Conservation (phyloP, 768 basidiomycete genomes). For the Chiua virens region DNA sequence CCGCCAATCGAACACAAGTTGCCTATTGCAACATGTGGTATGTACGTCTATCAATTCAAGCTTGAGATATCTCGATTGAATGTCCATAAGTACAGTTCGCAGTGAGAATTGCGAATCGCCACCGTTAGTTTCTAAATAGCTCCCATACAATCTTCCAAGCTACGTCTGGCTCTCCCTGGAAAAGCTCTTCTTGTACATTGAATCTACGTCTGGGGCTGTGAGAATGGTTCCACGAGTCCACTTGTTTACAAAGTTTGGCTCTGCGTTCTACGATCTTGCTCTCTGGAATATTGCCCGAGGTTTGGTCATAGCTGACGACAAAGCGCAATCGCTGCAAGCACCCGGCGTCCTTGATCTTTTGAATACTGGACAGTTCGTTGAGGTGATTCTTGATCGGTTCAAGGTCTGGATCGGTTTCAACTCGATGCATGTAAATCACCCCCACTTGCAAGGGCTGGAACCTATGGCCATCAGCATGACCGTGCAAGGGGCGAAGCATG, state of each 20-base stretch:
- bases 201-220: neutral
- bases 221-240: neutral
- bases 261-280: neutral
- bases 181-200: slow-evolving; percentile 4
- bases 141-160: slow-evolving; percentile 10
- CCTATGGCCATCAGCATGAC: neutral
- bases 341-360: neutral
- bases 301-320: slow-evolving; percentile 12
- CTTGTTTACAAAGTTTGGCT: neutral
- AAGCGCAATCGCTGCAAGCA: slow-evolving; percentile 1
- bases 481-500: neutral
- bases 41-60: too few relatives aligned
- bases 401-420: slow-evolving; percentile 13
- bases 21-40: too few relatives aligned
- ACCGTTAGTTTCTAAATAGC: too few relatives aligned
- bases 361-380: neutral
- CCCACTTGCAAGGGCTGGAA: slow-evolving; percentile 4
- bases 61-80: too few relatives aligned
- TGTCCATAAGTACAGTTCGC: too few relatives aligned
- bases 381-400: slow-evolving; percentile 7
- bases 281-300: neutral
- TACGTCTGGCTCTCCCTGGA: slow-evolving; percentile 10
- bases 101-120: too few relatives aligned
- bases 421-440: slow-evolving; percentile 19
- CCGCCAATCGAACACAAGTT: too few relatives aligned